Evolutionary conservation across 169 alveolate genomes (phyloP).

Genomic region (Eimeria tenella): DNA sequence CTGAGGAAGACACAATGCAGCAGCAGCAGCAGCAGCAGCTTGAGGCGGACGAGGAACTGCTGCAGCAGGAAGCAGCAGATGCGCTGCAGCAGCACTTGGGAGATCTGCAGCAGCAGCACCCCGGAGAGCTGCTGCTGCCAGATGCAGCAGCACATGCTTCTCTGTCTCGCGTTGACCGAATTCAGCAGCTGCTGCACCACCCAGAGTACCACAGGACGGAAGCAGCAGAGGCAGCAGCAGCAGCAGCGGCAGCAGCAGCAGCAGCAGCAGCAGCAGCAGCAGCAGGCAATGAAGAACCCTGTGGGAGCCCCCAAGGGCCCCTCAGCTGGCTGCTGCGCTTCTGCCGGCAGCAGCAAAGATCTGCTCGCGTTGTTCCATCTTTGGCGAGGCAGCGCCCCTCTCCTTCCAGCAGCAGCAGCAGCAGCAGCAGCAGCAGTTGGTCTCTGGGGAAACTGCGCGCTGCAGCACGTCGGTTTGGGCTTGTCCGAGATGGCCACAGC

Average conservation of each 20-base stretch:
- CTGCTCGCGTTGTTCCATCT: neutral
- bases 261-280: neutral
- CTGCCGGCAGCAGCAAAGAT: neutral
- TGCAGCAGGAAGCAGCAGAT: slow-evolving; percentile 17
- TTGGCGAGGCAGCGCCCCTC: neutral
- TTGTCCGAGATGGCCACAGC: neutral
- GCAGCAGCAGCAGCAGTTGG: slow-evolving; percentile 4
- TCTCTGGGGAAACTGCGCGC: neutral
- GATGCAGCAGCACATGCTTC: slow-evolving; percentile 33
- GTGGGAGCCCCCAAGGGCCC: neutral
- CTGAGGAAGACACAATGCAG: too few species aligned
- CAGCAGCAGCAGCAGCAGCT: neutral
- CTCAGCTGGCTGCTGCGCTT: neutral
- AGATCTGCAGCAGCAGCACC: slow-evolving; percentile 44
- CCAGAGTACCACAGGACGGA: slow-evolving; percentile 30
- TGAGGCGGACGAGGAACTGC: slow-evolving; percentile 28
- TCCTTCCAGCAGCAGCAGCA: neutral
- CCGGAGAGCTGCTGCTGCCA: neutral
- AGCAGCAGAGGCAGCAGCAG: slow-evolving; percentile 16
- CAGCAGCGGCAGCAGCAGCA: neutral
- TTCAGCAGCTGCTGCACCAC: slow-evolving; percentile 28
- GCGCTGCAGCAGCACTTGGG: slow-evolving; percentile 36
- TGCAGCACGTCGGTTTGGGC: neutral
- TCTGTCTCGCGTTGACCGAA: slow-evolving; percentile 8
- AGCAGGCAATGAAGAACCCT: neutral